Evolutionary conservation across 2,329 filamentous ascomycete genomes (phyloP).

Genomic region (Clarireedia hainanense): DNA sequence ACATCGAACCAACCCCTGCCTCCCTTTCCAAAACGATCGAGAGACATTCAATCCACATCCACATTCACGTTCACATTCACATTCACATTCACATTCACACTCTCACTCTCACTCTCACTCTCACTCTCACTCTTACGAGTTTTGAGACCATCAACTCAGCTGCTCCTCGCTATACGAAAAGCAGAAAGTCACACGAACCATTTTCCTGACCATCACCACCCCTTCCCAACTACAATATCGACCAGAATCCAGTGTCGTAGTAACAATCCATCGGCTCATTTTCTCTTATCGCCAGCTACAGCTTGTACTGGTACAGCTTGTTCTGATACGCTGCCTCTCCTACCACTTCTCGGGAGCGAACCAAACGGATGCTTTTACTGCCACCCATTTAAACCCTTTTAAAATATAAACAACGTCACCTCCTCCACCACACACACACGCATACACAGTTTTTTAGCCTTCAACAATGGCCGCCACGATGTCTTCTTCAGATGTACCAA

Average conservation of each 20-base stretch:
- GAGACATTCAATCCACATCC: not conserved
- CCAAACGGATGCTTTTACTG: not conserved
- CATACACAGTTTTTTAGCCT: not conserved
- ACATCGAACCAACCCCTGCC: not conserved
- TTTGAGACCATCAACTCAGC: not conserved
- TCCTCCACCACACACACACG: not conserved
- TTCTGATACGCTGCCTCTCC: too few species aligned
- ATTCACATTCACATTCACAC: not conserved
- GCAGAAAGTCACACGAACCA: conserved; percentile 4
- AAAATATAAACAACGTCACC: not conserved
- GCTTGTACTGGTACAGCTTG: too few species aligned
- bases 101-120: not conserved
- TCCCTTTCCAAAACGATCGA: too few species aligned
- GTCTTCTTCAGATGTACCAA: conserved; percentile 21
- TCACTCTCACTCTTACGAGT: not conserved
- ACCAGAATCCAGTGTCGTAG: not conserved
- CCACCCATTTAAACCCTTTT: not conserved
- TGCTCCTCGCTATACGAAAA: not conserved
- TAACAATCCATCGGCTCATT: not conserved
- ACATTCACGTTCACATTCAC: not conserved
- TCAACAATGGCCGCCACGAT: conserved; percentile 16
- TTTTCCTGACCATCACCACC: not conserved
- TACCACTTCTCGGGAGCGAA: not conserved
- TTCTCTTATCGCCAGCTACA: not conserved
- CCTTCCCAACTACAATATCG: not conserved